A percentile compares a stretch with the other conserved stretches of the same genome.
phyloP scores from a whole-genome alignment of 2,329 filamentous ascomycete genomes.

The Fusarium sp. region DNA sequence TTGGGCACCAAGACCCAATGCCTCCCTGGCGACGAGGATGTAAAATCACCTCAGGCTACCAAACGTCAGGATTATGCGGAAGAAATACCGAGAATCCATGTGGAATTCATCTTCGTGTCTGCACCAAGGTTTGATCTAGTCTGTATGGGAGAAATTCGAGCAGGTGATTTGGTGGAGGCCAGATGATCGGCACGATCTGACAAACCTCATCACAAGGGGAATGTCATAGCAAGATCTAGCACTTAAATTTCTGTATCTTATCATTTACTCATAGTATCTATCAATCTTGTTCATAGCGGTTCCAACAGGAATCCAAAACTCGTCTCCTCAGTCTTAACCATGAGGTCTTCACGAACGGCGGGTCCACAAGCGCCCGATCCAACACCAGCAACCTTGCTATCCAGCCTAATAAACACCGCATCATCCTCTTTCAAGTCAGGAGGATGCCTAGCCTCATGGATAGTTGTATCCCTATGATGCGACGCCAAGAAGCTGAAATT shows the following conservation, averaged over 20 bases:
- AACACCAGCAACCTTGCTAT: conserved; percentile 58
- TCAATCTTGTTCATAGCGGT: conserved; percentile 13
- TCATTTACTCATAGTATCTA: background rate
- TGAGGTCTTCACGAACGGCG: conserved; percentile 55
- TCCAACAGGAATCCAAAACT: conserved; percentile 56
- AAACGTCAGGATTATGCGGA: accelerated
- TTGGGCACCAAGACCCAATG: accelerated
- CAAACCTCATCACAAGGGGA: no score
- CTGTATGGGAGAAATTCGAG: no score
- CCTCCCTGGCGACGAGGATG: accelerated
- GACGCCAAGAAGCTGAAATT: conserved; percentile 64
- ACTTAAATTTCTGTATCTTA: background rate
- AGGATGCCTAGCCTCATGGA: conserved; percentile 70
- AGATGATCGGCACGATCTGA: background rate
- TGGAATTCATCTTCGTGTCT: background rate
- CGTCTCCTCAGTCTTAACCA: conserved; percentile 53
- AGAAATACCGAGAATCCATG: accelerated
- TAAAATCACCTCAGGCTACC: accelerated
- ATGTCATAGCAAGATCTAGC: background rate
- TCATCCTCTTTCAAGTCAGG: conserved; percentile 66
- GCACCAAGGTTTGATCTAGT: accelerated
- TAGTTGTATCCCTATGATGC: conserved; percentile 60
- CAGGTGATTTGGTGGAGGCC: accelerated
- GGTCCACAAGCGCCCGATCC: conserved; percentile 61
- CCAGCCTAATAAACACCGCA: conserved; percentile 54